Percentiles rank a stretch among this genome's conserved stretches.
These are phyloP conservation scores for Saccharomyces uvarum DNA, from an alignment of 1,139 yeast species.

Conservation along the genomic window DNA sequence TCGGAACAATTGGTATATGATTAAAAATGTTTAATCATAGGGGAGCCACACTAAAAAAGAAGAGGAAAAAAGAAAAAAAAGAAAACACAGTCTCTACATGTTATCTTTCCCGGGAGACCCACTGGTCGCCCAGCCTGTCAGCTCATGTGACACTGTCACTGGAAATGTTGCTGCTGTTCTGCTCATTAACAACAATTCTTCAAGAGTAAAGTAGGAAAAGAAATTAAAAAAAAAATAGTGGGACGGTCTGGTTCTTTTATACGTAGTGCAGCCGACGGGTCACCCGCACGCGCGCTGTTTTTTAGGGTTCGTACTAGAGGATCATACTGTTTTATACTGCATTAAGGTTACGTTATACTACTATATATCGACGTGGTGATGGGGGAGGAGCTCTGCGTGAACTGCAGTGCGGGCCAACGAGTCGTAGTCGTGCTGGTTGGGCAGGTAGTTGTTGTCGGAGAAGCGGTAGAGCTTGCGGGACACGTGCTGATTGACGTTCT, in stretches of 20 bases:
- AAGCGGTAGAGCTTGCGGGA: slow-evolving; percentile 36
- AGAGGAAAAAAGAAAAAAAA: not conserved
- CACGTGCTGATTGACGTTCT: slow-evolving; percentile 38
- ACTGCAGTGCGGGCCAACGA: slow-evolving; percentile 8
- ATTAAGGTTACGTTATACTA: not conserved
- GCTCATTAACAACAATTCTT: not conserved
- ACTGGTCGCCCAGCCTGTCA: not conserved
- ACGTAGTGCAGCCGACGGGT: not conserved
- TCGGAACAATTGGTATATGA: slow-evolving; percentile 35
- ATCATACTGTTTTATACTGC: not conserved
- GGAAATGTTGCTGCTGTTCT: not conserved
- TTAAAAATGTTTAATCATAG: slow-evolving; percentile 24
- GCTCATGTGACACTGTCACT: not conserved
- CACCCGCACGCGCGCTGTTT: not conserved
- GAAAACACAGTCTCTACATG: not conserved
- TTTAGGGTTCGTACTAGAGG: not conserved
- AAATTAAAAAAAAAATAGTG: not conserved
- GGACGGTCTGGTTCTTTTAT: not conserved
- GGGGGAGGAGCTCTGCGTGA: not conserved
- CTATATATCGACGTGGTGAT: not conserved
- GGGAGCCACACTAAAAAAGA: slow-evolving; percentile 6
- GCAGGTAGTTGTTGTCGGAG: slow-evolving; percentile 21
- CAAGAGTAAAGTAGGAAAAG: not conserved
- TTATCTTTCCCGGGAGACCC: slow-evolving; percentile 12
- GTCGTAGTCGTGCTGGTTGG: slow-evolving; percentile 18